Conservation (phyloP, 768 basidiomycete genomes). For the Kwoniella dendrophila region DNA sequence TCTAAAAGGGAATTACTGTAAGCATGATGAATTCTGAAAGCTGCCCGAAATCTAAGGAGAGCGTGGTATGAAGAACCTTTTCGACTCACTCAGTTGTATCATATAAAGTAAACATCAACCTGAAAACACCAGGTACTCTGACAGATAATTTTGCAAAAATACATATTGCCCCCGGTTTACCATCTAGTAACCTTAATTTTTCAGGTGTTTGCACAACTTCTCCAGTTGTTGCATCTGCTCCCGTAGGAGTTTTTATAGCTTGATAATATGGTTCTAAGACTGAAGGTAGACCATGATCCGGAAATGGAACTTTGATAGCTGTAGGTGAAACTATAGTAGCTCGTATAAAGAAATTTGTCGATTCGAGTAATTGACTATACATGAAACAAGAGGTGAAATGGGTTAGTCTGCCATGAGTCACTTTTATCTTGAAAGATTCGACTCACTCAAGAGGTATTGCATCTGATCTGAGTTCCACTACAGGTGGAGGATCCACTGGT, state of each 20-base stretch:
- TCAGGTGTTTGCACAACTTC: conserved; percentile 55
- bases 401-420: too few relatives aligned
- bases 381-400: neutral
- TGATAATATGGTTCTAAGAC: conserved; percentile 26
- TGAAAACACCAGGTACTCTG: conserved; percentile 53
- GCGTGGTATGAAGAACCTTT: neutral
- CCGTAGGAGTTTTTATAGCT: conserved; percentile 49
- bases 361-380: conserved; percentile 43
- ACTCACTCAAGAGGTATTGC: conserved; percentile 18
- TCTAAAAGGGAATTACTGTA: conserved; percentile 13
- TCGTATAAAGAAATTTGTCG: conserved; percentile 51
- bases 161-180: conserved; percentile 45
- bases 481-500: conserved; percentile 56
- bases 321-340: conserved; percentile 49
- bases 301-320: conserved; percentile 19
- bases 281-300: conserved; percentile 21
- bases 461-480: conserved; percentile 43
- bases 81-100: conserved; percentile 52
- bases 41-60: neutral
- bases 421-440: neutral
- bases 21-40: neutral
- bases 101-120: conserved; percentile 53
- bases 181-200: conserved; percentile 48
- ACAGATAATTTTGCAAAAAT: conserved; percentile 56
- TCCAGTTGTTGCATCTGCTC: conserved; percentile 54